Base-by-base conservation (phyloP, 1,284 basidiomycete genomes). In the Farysia itapuensis region DNA sequence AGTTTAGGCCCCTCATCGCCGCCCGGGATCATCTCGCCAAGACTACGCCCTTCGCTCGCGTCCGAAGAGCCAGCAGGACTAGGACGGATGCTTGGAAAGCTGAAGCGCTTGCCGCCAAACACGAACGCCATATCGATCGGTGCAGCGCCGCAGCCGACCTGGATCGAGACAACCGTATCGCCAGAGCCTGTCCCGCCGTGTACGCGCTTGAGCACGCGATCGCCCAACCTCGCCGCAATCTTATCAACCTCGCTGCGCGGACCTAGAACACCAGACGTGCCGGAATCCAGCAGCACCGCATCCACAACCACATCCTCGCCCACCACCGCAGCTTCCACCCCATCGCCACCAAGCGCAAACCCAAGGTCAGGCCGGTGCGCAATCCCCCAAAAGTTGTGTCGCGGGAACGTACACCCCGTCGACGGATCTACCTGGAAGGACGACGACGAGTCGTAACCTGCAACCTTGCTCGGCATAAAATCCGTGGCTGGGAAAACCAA, bases 231-330 rank as follows among this genome's bases (percentile, higher is more conserved):
- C n/a, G n/a, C n/a, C n/a, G n/a, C n/a, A n/a, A 59, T 44, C 33
- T 59, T 59, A 2, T 2, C 6, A 4, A 59, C 56, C 15, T 59
- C 56, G 9, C 30, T 35, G 4, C 41, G 49, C 2, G 56, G 49
- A 0, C 15, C 56, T 4, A 60, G 37, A 24, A 60, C 43, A 1
- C 57, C 57, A 0, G 43, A 39, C 3, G 57, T 60, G 1, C 57
- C 57, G 12, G 39, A 39, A 21, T 60, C 57, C 8, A 60, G 26
- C 12, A 60, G 33, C 0, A 54, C 9, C 3, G 46, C 57, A 29
- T 60, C 57, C 31, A 60, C 36, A 1, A 30, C 28, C 8, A 60
- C 26, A 13, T 53, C 39, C n/a, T n/a, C 57, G 25, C 53, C 57
- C 31, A 60, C 36, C 1, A 30, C 28, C 8, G 53, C 26, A 13